Evolutionary conservation across 2,329 filamentous ascomycete species (phyloP).

Genomic region (Trichoderma aggressivum): DNA sequence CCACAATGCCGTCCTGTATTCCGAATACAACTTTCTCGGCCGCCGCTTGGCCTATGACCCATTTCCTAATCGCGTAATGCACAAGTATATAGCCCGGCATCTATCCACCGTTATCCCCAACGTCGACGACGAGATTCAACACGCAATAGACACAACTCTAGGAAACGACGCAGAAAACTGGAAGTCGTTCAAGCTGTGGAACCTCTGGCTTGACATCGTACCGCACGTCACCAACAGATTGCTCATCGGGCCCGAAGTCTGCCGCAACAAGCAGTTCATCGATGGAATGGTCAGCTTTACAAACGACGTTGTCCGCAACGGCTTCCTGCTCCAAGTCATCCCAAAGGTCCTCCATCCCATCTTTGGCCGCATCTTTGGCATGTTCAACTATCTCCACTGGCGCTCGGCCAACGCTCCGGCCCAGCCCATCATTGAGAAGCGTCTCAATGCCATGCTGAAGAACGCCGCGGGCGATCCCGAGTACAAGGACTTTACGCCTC

Average conservation of each 20-base stretch:
- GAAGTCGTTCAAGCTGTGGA: constrained; percentile 43
- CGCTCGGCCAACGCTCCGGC: constrained; percentile 40
- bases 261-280: constrained; percentile 45
- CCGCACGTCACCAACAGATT: constrained; percentile 43
- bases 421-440: constrained; percentile 47
- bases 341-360: constrained; percentile 49
- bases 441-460: constrained; percentile 44
- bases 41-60: constrained; percentile 32
- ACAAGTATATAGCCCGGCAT: constrained; percentile 43
- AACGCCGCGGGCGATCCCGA: constrained; percentile 40
- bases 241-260: constrained; percentile 38
- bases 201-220: constrained; percentile 41
- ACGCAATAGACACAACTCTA: constrained; percentile 36
- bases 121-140: constrained; percentile 40
- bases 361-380: constrained; percentile 42
- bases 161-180: constrained; percentile 35
- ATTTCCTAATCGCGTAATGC: constrained; percentile 42
- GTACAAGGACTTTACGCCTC: constrained; percentile 41
- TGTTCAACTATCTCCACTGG: constrained; percentile 48
- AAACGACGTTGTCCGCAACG: constrained; percentile 45
- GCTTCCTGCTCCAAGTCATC: constrained; percentile 44
- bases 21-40: constrained; percentile 43
- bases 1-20: constrained; percentile 38
- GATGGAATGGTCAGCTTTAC: constrained; percentile 48
- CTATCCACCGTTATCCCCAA: constrained; percentile 37